Conservation (phyloP, 495 filamentous ascomycete species). For the Sphaerosporella brunnea region DNA sequence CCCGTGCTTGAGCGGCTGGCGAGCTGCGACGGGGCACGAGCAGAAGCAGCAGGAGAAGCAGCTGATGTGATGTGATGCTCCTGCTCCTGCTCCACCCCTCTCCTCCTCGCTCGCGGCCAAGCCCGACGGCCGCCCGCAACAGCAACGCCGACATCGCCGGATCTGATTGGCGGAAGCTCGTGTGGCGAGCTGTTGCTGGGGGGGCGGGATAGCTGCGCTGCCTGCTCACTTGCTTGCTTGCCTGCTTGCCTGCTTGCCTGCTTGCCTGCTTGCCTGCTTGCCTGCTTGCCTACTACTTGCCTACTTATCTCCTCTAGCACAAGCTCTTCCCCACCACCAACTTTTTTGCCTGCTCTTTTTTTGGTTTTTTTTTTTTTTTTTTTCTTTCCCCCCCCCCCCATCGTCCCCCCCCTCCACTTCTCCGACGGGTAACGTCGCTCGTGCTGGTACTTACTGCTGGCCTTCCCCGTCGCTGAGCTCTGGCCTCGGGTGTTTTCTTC, state of each 20-base stretch:
- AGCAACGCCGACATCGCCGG: background rate
- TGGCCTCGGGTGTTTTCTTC: background rate
- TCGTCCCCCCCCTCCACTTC: conserved; percentile 1
- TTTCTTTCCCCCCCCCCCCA: background rate
- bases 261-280: background rate
- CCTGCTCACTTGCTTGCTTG: background rate
- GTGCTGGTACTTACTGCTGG: conserved; percentile 2
- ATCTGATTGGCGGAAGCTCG: conserved; percentile 5
- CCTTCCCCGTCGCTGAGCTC: background rate
- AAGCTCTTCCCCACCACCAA: background rate
- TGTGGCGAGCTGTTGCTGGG: conserved; percentile 3
- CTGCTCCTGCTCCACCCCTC: background rate
- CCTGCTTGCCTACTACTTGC: background rate
- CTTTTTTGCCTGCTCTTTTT: background rate
- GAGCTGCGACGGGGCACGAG: too few species aligned
- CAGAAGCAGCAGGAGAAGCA: background rate
- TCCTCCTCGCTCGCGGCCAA: background rate
- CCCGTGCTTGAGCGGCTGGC: conserved; percentile 1
- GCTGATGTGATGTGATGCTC: background rate
- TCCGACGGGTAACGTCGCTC: conserved; percentile 6
- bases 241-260: background rate
- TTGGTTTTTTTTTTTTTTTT: background rate
- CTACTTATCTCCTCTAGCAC: background rate
- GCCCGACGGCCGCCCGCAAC: background rate
- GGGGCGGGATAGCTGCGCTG: background rate